A percentile compares a stretch with the other conserved stretches of the same genome.
Evolutionary conservation across 768 basidiomycete genomes (phyloP).

Genomic region (Psilocybe cubensis): DNA sequence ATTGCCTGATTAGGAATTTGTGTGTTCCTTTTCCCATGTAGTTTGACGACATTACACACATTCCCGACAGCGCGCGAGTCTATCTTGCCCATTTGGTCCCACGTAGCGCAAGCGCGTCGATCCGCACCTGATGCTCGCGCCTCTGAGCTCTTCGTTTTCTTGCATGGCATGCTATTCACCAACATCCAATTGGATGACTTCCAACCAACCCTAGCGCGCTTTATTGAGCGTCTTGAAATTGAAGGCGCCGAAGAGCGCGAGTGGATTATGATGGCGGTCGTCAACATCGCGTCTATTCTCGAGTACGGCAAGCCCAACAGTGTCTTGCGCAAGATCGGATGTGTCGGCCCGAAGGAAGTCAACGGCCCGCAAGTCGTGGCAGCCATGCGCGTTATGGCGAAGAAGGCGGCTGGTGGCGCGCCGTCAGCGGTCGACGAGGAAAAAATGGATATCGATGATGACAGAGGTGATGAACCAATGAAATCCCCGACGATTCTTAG

Average conservation of each 20-base stretch:
- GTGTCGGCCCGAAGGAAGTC: slow-evolving; percentile 45
- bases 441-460: slow-evolving; percentile 37
- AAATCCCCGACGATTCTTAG: slow-evolving; percentile 35
- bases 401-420: slow-evolving; percentile 41
- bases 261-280: slow-evolving; percentile 96
- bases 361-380: slow-evolving; percentile 31
- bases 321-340: slow-evolving; percentile 66
- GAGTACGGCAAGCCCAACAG: slow-evolving; percentile 86
- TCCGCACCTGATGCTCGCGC: slow-evolving; percentile 73
- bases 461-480: slow-evolving; percentile 20
- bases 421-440: slow-evolving; percentile 52
- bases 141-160: slow-evolving; percentile 83
- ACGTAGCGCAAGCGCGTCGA: slow-evolving; percentile 70
- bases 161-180: slow-evolving; percentile 98
- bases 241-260: slow-evolving; percentile 83
- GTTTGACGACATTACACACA: slow-evolving; percentile 90
- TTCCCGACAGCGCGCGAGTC: slow-evolving; percentile 90
- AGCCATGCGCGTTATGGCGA: slow-evolving; percentile 54
- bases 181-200: slow-evolving; percentile 95
- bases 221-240: slow-evolving; percentile 84
- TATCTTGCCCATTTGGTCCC: slow-evolving; percentile 86
- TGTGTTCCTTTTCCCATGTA: slow-evolving; percentile 32
- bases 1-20: slow-evolving; percentile 6
- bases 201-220: slow-evolving; percentile 74
- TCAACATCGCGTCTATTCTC: slow-evolving; percentile 80